Percentiles rank a stretch among this genome's conserved stretches.
phyloP scores from a whole-genome alignment of 1,139 yeast species.

The Pichia terricola region DNA sequence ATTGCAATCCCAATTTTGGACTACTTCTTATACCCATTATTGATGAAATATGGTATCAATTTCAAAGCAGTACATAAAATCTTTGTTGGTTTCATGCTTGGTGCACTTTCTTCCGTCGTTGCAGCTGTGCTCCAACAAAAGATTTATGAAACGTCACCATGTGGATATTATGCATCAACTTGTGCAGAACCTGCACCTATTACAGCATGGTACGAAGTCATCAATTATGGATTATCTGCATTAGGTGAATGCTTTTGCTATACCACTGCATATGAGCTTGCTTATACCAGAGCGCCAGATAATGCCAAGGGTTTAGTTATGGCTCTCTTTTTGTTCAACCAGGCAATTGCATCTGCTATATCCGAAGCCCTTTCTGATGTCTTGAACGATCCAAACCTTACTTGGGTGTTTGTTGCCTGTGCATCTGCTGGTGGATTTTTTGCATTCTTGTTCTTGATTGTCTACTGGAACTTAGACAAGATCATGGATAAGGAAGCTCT shows the following conservation, averaged over 20 bases:
- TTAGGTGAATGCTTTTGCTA: constrained; percentile 61
- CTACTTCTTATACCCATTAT: constrained; percentile 42
- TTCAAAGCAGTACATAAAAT: constrained; percentile 28
- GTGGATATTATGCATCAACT: constrained; percentile 49
- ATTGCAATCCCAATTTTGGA: constrained; percentile 55
- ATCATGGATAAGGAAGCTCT: constrained; percentile 34
- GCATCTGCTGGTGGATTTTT: constrained; percentile 37
- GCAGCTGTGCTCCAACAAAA: constrained; percentile 40
- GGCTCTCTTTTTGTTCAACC: constrained; percentile 56
- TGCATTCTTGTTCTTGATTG: constrained; percentile 35
- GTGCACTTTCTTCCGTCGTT: constrained; percentile 48
- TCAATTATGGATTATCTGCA: constrained; percentile 46
- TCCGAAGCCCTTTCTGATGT: constrained; percentile 48
- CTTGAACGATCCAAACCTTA: constrained; percentile 42
- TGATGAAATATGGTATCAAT: constrained; percentile 46
- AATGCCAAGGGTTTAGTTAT: constrained; percentile 59
- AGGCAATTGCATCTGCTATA: constrained; percentile 50
- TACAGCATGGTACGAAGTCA: constrained; percentile 47
- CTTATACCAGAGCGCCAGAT: constrained; percentile 61
- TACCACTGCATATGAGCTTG: constrained; percentile 59
- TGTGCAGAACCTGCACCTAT: constrained; percentile 40
- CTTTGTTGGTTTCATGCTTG: constrained; percentile 65
- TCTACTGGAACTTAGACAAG: constrained; percentile 44
- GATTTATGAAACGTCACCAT: constrained; percentile 70
- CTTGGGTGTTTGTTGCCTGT: constrained; percentile 46